These are phyloP conservation scores for Coix lacrymajobi DNA, from an alignment of 176 grass and related monocot genomes.

Conservation along the genomic window DNA sequence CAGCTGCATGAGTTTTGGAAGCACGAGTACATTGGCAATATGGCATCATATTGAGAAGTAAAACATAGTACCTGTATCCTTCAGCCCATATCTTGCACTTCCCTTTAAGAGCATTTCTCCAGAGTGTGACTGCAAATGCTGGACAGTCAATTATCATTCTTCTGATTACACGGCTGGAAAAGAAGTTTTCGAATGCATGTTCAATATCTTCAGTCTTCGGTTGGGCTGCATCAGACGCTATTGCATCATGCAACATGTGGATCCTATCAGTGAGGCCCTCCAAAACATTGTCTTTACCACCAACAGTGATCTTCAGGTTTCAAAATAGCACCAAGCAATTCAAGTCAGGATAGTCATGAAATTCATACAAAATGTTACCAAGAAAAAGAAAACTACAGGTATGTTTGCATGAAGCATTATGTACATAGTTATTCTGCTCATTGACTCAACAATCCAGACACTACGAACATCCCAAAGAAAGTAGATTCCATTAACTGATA, in stretches of 20 bases:
- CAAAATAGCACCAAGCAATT: slow-evolving; percentile 2
- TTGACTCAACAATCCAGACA: background rate
- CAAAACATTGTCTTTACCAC: slow-evolving; percentile 69
- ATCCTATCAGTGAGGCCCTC: slow-evolving; percentile 35
- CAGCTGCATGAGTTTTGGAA: background rate
- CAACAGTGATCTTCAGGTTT: slow-evolving; percentile 56
- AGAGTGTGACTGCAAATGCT: slow-evolving; percentile 61
- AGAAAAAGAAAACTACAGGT: background rate
- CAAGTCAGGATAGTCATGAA: background rate
- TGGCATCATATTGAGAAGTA: background rate
- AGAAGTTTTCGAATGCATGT: slow-evolving; percentile 79
- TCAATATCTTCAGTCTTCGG: slow-evolving; percentile 61
- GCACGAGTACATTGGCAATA: background rate
- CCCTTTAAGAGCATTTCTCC: slow-evolving; percentile 68
- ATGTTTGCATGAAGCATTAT: background rate
- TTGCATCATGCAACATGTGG: slow-evolving; percentile 53
- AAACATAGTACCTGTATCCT: slow-evolving; percentile 64
- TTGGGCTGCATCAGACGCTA: slow-evolving; percentile 61
- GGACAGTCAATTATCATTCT: slow-evolving; percentile 59
- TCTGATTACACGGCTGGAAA: slow-evolving; percentile 74
- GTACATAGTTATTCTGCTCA: background rate
- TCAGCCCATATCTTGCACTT: slow-evolving; percentile 61
- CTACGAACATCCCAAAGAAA: background rate
- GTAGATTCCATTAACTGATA: background rate
- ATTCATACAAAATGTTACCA: background rate